Percentiles rank a stretch among this genome's conserved stretches.
These are phyloP conservation scores for Sinapis alba DNA, from an alignment of 441 rosid species.

Conservation along the genomic window DNA sequence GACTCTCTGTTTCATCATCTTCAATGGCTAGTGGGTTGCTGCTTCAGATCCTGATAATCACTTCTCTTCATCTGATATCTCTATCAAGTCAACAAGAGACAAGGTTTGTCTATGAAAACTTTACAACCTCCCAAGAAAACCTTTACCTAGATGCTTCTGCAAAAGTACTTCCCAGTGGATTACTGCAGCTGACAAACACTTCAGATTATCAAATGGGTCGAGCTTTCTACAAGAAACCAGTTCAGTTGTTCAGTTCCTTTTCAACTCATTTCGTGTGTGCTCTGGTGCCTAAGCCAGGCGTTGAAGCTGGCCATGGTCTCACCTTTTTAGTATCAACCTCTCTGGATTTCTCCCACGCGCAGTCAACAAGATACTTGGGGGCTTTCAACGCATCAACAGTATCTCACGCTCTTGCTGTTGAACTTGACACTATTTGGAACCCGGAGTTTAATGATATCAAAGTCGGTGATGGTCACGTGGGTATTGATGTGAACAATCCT, in stretches of 20 bases:
- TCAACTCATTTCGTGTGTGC: slow-evolving; percentile 57
- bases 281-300: slow-evolving; percentile 30
- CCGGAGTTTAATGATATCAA: neutral
- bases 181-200: slow-evolving; percentile 25
- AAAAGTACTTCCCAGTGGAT: slow-evolving; percentile 19
- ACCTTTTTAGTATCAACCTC: slow-evolving; percentile 57
- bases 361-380: slow-evolving; percentile 43
- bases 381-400: slow-evolving; percentile 47
- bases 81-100: slow-evolving; percentile 27
- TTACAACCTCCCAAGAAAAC: neutral
- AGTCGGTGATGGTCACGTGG: slow-evolving; percentile 34
- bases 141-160: slow-evolving; percentile 16
- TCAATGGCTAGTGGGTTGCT: slow-evolving; percentile 15
- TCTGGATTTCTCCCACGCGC: slow-evolving; percentile 39
- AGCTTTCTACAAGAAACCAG: slow-evolving; percentile 52
- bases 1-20: slow-evolving; percentile 12
- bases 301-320: slow-evolving; percentile 50
- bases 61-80: slow-evolving; percentile 18
- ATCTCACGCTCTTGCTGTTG: slow-evolving; percentile 36
- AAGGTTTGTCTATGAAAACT: slow-evolving; percentile 21
- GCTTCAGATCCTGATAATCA: slow-evolving; percentile 17
- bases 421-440: neutral
- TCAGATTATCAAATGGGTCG: slow-evolving; percentile 38
- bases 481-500: slow-evolving; percentile 38
- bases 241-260: slow-evolving; percentile 48